A percentile compares a stretch with the other conserved stretches of the same genome.
Conservation (phyloP, 257 asterid species). For the Nicotiana knightiana region DNA sequence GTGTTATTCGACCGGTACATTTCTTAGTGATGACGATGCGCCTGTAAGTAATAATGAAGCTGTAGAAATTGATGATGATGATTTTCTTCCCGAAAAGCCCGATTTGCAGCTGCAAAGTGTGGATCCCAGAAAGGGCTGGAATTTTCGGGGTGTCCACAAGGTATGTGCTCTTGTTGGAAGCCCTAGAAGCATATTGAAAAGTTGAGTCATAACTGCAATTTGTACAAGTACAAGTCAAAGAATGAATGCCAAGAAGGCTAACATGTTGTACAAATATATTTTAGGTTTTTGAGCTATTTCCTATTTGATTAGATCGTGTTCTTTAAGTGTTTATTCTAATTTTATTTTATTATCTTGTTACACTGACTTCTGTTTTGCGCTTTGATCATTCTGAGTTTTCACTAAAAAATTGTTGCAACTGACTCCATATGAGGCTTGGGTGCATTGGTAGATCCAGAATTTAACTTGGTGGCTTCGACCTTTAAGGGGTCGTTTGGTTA, state of each 20-base stretch:
- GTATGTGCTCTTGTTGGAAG: slow-evolving; percentile 25
- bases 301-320: neutral
- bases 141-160: slow-evolving; percentile 91
- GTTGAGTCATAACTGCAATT: neutral
- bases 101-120: slow-evolving; percentile 72
- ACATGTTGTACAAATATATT: neutral
- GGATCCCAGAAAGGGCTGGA: slow-evolving; percentile 92
- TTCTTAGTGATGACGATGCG: slow-evolving; percentile 24
- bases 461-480: too few relatives aligned
- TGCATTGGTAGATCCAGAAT: neutral
- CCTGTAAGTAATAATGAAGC: slow-evolving; percentile 18
- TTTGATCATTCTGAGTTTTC: neutral
- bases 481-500: too few relatives aligned
- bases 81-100: slow-evolving; percentile 52
- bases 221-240: neutral
- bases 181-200: neutral
- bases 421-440: neutral
- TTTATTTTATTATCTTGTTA: neutral
- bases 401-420: neutral
- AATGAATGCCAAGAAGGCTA: neutral
- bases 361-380: neutral
- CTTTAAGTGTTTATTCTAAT: neutral
- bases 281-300: neutral
- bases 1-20: slow-evolving; percentile 49
- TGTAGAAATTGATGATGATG: slow-evolving; percentile 42